Evolutionary conservation across 148 eudicot species (phyloP).

Genomic region (Fallopia convolvulus): DNA sequence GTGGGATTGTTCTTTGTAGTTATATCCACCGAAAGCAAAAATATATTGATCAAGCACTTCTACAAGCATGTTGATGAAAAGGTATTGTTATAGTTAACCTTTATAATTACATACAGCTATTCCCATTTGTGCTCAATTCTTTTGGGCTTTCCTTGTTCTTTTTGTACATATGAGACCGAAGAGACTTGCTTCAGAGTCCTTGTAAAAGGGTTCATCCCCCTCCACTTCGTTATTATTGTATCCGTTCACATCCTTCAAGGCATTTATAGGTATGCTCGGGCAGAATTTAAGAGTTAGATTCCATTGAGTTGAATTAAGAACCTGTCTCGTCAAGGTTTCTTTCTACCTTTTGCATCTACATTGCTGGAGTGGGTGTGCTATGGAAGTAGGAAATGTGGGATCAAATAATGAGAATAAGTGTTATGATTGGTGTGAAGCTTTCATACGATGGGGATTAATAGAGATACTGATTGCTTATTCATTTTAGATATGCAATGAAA

Average conservation of each 20-base stretch:
- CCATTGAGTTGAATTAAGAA: not conserved
- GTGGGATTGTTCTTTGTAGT: slow-evolving; percentile 50
- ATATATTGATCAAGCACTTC: slow-evolving; percentile 64
- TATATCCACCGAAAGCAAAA: slow-evolving; percentile 61
- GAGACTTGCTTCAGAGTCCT: slow-evolving; percentile 53
- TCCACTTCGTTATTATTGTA: slow-evolving; percentile 11
- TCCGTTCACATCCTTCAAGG: not conserved
- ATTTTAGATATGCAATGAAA: not conserved
- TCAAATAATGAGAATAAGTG: not conserved
- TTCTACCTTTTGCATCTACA: not conserved
- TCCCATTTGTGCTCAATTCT: not conserved
- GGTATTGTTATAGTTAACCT: slow-evolving; percentile 28
- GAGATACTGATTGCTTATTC: not conserved
- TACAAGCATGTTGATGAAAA: slow-evolving; percentile 73
- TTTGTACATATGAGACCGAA: slow-evolving; percentile 45
- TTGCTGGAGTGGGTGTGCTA: not conserved
- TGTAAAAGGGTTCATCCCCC: slow-evolving; percentile 9
- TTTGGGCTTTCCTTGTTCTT: not conserved
- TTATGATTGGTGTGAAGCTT: not conserved
- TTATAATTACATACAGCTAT: not conserved
- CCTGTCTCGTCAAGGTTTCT: not conserved
- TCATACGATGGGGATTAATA: not conserved
- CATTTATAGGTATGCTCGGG: not conserved
- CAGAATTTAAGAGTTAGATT: not conserved
- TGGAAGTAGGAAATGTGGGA: not conserved